Evolutionary conservation across 352 stramenopile species (phyloP), one percentile per base, ranked within the genome.

Genomic region (Globisporangium acanthophoron): DNA sequence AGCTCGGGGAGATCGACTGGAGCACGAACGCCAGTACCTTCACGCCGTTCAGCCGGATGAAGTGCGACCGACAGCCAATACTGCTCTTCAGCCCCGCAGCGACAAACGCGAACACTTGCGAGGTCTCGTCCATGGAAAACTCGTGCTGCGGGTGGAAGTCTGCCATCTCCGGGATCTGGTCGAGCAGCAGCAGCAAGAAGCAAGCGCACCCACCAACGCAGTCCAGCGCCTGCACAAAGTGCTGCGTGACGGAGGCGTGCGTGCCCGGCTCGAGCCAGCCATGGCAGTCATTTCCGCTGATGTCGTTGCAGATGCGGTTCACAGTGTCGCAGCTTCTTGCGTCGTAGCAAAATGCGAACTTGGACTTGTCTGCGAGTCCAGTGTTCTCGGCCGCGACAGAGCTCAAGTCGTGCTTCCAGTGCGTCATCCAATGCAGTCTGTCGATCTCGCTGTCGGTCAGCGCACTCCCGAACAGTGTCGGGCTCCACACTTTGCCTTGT

Each of bases 321-420:
- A 76, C 66, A 1, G 71, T 58, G 37, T 90, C 73, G 35, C 81
- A 92, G 49, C 71, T 90, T 9, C 82, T 63, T 3, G 85, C 85
- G 40, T 94, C 85, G 61, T 88, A 92, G 57, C 77, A 76, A 69
- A 92, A 92, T 12, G 84, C 74, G 50, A 93, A 78, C 52, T 83
- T 91, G 45, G 83, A 90, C 54, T 92, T 92, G 61, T 92, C 81
- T 3, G 71, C 63, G 1, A 86, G 60, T 0, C 68, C 76, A 3
- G 65, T 64, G 47, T 92, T 92, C 57, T 92, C 78, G 7, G 80
- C 82, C 11, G 76, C 75, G 21, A 73, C 65, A 13, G 78, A 79
- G 39, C 70, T 76, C 29, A 89, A 21, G 56, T 87, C 73, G 52
- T 68, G 88, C 46, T 88, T 92, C 77, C 76, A 90, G 61, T 92